Percentiles rank a stretch among this genome's conserved stretches.
phyloP scores from a whole-genome alignment of 2,329 filamentous ascomycete species.

The Chalara sp. region DNA sequence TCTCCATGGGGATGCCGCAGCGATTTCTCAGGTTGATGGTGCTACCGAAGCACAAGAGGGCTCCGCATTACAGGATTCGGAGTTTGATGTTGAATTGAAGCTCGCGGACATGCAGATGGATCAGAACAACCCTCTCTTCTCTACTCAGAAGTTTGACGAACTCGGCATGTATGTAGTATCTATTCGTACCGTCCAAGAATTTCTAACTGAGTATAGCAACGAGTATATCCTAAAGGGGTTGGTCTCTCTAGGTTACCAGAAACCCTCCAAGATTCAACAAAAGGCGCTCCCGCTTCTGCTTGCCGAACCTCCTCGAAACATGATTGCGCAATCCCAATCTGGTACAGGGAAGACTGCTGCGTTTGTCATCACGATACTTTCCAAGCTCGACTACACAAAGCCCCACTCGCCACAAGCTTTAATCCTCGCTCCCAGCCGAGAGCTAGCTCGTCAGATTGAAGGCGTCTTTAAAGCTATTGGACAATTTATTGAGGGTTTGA shows the following conservation, averaged over 20 bases:
- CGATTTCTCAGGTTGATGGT: slow-evolving; percentile 37
- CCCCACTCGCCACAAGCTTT: slow-evolving; percentile 74
- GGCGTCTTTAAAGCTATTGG: slow-evolving; percentile 80
- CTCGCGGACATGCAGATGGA: slow-evolving; percentile 84
- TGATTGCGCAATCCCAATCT: slow-evolving; percentile 98
- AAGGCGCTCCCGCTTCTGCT: slow-evolving; percentile 87
- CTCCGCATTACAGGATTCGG: slow-evolving; percentile 58
- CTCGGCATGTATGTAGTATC: slow-evolving; percentile 60
- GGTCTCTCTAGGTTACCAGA: slow-evolving; percentile 76
- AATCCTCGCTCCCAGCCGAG: slow-evolving; percentile 84
- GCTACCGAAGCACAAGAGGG: slow-evolving; percentile 34
- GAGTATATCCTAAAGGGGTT: slow-evolving; percentile 69
- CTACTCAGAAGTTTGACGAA: slow-evolving; percentile 76
- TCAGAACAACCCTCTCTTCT: slow-evolving; percentile 80
- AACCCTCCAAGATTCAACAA: slow-evolving; percentile 97
- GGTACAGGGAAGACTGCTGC: slow-evolving; percentile 97
- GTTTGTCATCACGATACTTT: slow-evolving; percentile 87
- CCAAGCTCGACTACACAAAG: slow-evolving; percentile 69
- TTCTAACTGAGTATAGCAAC: slow-evolving; percentile 32
- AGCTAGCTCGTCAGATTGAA: slow-evolving; percentile 90
- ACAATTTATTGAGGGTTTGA: slow-evolving; percentile 69
- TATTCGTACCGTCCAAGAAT: slow-evolving; percentile 2
- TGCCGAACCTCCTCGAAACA: slow-evolving; percentile 77
- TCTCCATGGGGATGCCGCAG: slow-evolving; percentile 7
- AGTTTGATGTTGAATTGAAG: slow-evolving; percentile 88